Base-by-base conservation (phyloP, 148 eudicot genomes). In the Linanthus parryae region DNA sequence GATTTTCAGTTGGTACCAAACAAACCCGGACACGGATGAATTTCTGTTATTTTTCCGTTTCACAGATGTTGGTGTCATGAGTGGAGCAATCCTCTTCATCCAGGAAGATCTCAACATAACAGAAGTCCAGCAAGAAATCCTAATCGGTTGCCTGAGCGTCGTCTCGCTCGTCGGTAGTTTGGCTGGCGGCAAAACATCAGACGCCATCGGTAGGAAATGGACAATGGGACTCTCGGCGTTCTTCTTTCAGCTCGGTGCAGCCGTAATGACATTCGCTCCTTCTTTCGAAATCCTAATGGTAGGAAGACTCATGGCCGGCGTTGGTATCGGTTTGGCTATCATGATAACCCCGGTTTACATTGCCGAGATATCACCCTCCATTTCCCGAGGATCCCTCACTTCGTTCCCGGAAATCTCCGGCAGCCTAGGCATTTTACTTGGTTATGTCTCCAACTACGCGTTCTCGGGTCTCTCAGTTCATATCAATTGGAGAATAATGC, bases 161-260 rank as follows among this genome's bases (percentile, higher is more conserved):
- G 27, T 53, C n/a, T 53, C 57, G 14, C 28, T 53, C 11, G 1
- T 53, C 7, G 57, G 78, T 20, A 73, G 78, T 17, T 50, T 73
- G 22, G 62, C 53, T 3, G 78, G 74, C 19, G 74, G 78, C 51
- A 64, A 59, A 61, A 26, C 63, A 50, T 73, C 78, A 34, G 78
- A 73, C 57, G 71, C 67, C 42, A 65, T 69, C 16, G 78, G 78
- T 33, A 68, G 78, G 60, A 73, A 73, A 69, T 68, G 78, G 78
- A 69, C 74, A 28, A 68, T 73, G 74, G 78, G 53, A 22, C 52
- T 69, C 44, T 63, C 70, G 26, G 66, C 74, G 6, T 21, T 59
- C 3, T 12, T 69, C 40, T 73, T 73, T 26, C 78, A 73, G 48
- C 10, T 48, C 22, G 74, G 78, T 19, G 73, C 63, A 12, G 21